Evolutionary conservation across 192 early-diverging fungal species (phyloP).

Genomic region (Spinellus fusiger): DNA sequence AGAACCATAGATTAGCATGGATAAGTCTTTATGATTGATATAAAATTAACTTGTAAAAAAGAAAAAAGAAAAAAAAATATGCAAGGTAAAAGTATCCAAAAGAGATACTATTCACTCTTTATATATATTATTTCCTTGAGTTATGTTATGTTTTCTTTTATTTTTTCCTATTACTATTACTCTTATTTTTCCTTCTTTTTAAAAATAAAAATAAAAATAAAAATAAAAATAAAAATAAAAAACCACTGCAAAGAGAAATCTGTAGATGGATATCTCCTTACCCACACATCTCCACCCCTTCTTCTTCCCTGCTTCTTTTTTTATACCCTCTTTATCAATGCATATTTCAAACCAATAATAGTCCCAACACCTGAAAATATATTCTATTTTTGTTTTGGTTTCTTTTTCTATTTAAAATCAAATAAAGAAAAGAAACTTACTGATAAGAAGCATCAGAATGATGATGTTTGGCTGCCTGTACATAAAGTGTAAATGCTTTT

Average conservation of each 20-base stretch:
- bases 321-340: neutral
- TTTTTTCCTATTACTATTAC: too few species aligned
- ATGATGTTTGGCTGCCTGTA: conserved; percentile 60
- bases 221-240: neutral
- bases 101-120: neutral
- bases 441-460: conserved; percentile 58
- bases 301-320: neutral
- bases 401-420: neutral
- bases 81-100: neutral
- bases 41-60: neutral
- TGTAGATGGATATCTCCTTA: neutral
- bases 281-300: neutral
- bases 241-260: too few species aligned
- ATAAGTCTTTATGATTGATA: too few species aligned
- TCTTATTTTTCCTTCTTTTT: too few species aligned
- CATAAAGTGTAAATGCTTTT: conserved; percentile 55
- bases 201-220: too few species aligned
- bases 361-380: neutral
- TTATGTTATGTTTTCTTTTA: too few species aligned
- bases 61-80: neutral
- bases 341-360: neutral
- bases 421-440: conserved; percentile 6
- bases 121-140: neutral
- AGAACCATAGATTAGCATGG: too few species aligned
- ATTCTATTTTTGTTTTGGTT: neutral